These are phyloP conservation scores for Daldinia grandis DNA, from an alignment of 495 filamentous ascomycete species.

Conservation along the genomic window DNA sequence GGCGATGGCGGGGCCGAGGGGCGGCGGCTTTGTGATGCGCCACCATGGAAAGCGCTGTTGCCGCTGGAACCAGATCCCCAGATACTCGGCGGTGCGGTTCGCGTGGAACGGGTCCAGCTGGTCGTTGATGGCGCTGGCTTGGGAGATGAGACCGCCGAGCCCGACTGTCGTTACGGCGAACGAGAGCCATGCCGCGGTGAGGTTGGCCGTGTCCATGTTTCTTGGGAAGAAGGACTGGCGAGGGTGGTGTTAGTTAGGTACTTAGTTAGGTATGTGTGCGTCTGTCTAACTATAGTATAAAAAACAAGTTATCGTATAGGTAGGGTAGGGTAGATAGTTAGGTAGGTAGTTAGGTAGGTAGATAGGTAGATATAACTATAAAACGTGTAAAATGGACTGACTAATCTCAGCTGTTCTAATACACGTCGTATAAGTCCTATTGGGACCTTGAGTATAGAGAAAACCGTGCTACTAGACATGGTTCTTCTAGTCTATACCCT, in stretches of 20 bases:
- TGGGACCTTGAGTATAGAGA: conserved; percentile 12
- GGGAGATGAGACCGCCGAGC: conserved; percentile 44
- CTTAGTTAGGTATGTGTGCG: neutral
- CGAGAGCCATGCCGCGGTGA: conserved; percentile 45
- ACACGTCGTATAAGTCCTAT: conserved; percentile 3
- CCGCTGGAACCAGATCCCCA: conserved; percentile 43
- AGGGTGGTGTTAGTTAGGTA: neutral
- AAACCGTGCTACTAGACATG: conserved; percentile 14
- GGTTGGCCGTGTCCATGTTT: conserved; percentile 39
- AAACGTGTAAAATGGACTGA: conserved; percentile 6
- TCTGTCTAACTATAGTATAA: neutral
- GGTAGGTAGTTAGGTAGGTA: too few species aligned
- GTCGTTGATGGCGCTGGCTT: conserved; percentile 44
- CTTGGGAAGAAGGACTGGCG: neutral
- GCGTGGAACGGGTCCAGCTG: conserved; percentile 45
- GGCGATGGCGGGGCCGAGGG: conserved; percentile 40
- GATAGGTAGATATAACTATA: too few species aligned
- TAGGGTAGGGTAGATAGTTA: neutral
- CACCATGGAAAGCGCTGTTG: conserved; percentile 33
- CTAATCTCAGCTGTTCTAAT: conserved; percentile 23
- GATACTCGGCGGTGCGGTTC: conserved; percentile 36
- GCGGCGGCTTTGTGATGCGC: conserved; percentile 39
- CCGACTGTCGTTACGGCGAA: conserved; percentile 44
- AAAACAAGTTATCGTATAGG: neutral
- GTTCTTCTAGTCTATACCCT: neutral